phyloP scores from a whole-genome alignment of 352 stramenopile species.

The Hyaloperonospora brassicae region DNA sequence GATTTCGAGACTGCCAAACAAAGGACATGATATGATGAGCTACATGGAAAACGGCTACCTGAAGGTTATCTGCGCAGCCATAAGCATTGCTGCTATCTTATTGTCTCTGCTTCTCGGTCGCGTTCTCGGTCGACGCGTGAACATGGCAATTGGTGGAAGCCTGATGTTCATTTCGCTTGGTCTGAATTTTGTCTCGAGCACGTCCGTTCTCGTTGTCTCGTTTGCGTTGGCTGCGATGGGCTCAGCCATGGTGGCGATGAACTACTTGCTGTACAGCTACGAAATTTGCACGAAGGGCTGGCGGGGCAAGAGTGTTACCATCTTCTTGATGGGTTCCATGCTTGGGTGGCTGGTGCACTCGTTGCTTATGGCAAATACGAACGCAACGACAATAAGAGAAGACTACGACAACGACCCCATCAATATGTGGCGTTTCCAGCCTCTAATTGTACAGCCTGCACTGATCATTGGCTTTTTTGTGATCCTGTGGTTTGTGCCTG shows the following conservation, averaged over 20 bases:
- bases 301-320: conserved; percentile 76
- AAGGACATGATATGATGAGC: conserved; percentile 31
- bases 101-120: conserved; percentile 49
- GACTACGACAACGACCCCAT: conserved; percentile 32
- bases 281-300: conserved; percentile 84
- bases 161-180: conserved; percentile 44
- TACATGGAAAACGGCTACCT: conserved; percentile 53
- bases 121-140: conserved; percentile 45
- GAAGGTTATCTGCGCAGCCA: conserved; percentile 41
- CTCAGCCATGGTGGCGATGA: conserved; percentile 60
- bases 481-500: conserved; percentile 59
- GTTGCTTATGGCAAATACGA: conserved; percentile 46
- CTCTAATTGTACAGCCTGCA: conserved; percentile 51
- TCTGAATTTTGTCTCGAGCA: conserved; percentile 58
- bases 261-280: conserved; percentile 72
- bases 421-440: conserved; percentile 57
- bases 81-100: conserved; percentile 45
- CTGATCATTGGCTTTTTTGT: conserved; percentile 51
- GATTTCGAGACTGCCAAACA: conserved; percentile 24
- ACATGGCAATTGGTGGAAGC: conserved; percentile 48
- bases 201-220: conserved; percentile 41
- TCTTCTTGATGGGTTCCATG: conserved; percentile 72
- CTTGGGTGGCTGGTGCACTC: conserved; percentile 63
- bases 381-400: conserved; percentile 31
- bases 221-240: conserved; percentile 49